These are phyloP conservation scores for Coemansia sp. DNA, from an alignment of 192 early-diverging fungal species.

Conservation along the genomic window DNA sequence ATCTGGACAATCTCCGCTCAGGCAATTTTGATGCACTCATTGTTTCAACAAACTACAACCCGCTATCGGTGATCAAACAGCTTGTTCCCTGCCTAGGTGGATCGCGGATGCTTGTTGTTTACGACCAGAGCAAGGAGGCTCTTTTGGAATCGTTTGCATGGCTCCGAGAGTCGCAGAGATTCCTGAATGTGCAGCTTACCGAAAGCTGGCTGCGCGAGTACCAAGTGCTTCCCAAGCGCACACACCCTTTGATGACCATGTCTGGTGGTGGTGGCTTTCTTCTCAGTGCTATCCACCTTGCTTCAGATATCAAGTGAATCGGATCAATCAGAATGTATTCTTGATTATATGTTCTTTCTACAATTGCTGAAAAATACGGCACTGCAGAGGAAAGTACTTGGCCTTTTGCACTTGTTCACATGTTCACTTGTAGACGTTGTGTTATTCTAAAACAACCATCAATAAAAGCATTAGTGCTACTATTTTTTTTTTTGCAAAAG, in stretches of 20 bases:
- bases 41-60: conserved; percentile 76
- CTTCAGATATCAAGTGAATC: neutral
- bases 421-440: too few species aligned
- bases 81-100: conserved; percentile 77
- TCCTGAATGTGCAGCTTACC: conserved; percentile 80
- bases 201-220: conserved; percentile 93
- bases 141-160: conserved; percentile 63
- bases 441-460: too few species aligned
- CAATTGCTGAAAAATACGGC: too few species aligned
- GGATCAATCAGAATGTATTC: too few species aligned
- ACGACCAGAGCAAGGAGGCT: conserved; percentile 69
- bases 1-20: conserved; percentile 56
- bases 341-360: too few species aligned
- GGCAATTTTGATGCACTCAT: conserved; percentile 77
- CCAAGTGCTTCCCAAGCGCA: conserved; percentile 79
- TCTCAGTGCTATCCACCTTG: conserved; percentile 63
- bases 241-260: conserved; percentile 78
- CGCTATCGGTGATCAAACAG: conserved; percentile 69
- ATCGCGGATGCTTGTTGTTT: conserved; percentile 84
- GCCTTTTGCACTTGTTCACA: too few species aligned
- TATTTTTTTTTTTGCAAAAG: too few species aligned
- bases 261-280: conserved; percentile 73
- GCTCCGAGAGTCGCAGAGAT: conserved; percentile 69
- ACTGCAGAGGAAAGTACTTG: too few species aligned
- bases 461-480: too few species aligned